A percentile compares a stretch with the other conserved stretches of the same genome.
Conservation (phyloP, 495 filamentous ascomycete species). For the Cryomyces minteri region DNA sequence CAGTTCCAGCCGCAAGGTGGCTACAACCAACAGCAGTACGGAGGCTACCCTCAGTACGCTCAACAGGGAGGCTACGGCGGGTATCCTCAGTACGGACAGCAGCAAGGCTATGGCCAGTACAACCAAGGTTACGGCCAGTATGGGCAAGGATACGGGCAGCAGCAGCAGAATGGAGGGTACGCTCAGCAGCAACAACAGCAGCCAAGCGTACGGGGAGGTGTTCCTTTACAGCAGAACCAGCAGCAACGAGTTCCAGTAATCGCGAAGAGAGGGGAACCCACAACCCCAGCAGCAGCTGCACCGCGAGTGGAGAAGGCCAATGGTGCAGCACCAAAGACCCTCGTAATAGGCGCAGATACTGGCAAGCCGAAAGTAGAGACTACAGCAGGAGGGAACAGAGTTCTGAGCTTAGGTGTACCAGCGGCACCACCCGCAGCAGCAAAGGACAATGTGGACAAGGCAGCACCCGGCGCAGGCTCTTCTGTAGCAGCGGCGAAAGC, state of each 20-base stretch:
- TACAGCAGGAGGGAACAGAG: conserved; percentile 13
- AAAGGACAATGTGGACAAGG: conserved; percentile 30
- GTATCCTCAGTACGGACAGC: conserved; percentile 14
- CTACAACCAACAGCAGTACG: conserved; percentile 9
- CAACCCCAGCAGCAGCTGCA: conserved; percentile 14
- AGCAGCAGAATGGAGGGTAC: conserved; percentile 29
- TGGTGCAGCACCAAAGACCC: conserved; percentile 38
- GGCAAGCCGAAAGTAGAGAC: conserved; percentile 30
- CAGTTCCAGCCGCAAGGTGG: conserved; percentile 36
- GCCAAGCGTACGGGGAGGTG: conserved; percentile 1
- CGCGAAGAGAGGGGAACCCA: conserved; percentile 36
- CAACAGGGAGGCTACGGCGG: conserved; percentile 17
- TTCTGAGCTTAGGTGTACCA: conserved; percentile 11
- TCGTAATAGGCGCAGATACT: conserved; percentile 39
- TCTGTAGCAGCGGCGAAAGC: conserved; percentile 70
- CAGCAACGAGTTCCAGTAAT: conserved; percentile 43
- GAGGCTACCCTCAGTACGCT: conserved; percentile 30
- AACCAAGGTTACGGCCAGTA: conserved; percentile 26
- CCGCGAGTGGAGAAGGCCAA: conserved; percentile 19
- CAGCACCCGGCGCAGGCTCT: conserved; percentile 35
- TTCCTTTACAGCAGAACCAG: not conserved
- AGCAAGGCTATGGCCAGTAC: conserved; percentile 32
- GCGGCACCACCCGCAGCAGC: conserved; percentile 22
- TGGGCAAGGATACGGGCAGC: conserved; percentile 22
- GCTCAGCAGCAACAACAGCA: conserved; percentile 32